These are phyloP conservation scores for Agaricus sinodeliciosus DNA, from an alignment of 768 basidiomycete species.

Conservation along the genomic window DNA sequence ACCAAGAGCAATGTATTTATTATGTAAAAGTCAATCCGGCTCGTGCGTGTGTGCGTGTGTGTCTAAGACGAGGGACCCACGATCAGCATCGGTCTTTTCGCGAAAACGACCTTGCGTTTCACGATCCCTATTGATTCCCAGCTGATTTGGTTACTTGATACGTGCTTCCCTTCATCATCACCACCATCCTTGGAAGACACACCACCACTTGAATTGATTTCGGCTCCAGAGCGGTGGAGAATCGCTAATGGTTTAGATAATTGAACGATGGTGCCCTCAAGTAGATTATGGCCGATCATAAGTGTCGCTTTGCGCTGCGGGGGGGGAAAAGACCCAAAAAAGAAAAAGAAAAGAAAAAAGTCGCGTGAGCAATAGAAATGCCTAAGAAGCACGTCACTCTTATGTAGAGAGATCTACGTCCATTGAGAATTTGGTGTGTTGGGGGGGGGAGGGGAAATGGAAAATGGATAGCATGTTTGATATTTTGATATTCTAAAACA, in stretches of 20 bases:
- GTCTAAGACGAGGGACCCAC: slow-evolving; percentile 27
- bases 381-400: too few species aligned
- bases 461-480: too few species aligned
- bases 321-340: neutral
- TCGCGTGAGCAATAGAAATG: neutral
- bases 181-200: neutral
- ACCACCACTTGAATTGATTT: slow-evolving; percentile 7
- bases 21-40: neutral
- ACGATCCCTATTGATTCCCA: slow-evolving; percentile 70
- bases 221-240: slow-evolving; percentile 36
- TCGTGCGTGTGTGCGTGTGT: slow-evolving; percentile 11
- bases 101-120: slow-evolving; percentile 77
- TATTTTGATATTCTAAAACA: too few species aligned
- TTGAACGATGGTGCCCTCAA: slow-evolving; percentile 77
- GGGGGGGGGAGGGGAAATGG: too few species aligned
- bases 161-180: slow-evolving; percentile 5
- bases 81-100: slow-evolving; percentile 75
- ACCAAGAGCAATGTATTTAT: slow-evolving; percentile 9
- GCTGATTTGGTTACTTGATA: slow-evolving; percentile 16
- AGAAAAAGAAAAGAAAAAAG: too few species aligned
- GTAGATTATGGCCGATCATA: slow-evolving; percentile 79
- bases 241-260: slow-evolving; percentile 82
- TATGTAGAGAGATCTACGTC: too few species aligned
- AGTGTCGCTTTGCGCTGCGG: slow-evolving; percentile 65
- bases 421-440: too few species aligned